A percentile compares a stretch with the other conserved stretches of the same genome.
Evolutionary conservation across 2,329 filamentous ascomycete species (phyloP).

Genomic region (Thermothelomyces thermophilus): DNA sequence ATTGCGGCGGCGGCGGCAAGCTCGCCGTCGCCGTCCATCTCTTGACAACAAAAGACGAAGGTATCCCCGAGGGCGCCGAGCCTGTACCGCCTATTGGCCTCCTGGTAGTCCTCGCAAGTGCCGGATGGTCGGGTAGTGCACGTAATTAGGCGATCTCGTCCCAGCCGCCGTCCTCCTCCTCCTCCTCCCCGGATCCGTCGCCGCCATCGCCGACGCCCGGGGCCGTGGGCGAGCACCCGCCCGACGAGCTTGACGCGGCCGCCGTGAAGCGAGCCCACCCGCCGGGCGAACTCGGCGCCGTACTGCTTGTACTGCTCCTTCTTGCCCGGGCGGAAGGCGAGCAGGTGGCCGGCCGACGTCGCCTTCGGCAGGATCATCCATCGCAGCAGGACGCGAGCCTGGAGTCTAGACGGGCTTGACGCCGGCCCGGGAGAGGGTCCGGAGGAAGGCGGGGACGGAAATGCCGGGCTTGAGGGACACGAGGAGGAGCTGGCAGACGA

Average conservation of each 20-base stretch:
- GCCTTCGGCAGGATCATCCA: neutral
- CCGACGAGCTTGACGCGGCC: conserved; percentile 5
- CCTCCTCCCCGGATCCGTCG: too few relatives aligned
- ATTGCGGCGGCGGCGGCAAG: too few relatives aligned
- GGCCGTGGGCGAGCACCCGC: neutral
- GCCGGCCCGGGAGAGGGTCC: neutral
- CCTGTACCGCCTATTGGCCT: neutral
- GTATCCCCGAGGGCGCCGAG: conserved; percentile 2
- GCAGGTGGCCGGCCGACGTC: neutral
- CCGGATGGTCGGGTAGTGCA: conserved; percentile 1
- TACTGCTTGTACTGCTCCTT: conserved; percentile 6
- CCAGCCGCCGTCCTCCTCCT: neutral
- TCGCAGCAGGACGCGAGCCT: neutral
- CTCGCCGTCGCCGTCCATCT: neutral
- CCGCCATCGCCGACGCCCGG: too few relatives aligned
- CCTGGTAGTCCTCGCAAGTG: conserved; percentile 3
- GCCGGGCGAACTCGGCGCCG: neutral
- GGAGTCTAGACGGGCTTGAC: neutral
- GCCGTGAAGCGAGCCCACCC: neutral
- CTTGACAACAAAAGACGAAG: conserved; percentile 2
- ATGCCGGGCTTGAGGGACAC: neutral
- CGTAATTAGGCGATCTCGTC: conserved; percentile 2
- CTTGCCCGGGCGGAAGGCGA: conserved; percentile 1
- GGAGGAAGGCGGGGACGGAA: neutral
- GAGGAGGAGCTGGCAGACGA: neutral